phyloP scores from a whole-genome alignment of 331 rosid species.

The Malus hybrid region DNA sequence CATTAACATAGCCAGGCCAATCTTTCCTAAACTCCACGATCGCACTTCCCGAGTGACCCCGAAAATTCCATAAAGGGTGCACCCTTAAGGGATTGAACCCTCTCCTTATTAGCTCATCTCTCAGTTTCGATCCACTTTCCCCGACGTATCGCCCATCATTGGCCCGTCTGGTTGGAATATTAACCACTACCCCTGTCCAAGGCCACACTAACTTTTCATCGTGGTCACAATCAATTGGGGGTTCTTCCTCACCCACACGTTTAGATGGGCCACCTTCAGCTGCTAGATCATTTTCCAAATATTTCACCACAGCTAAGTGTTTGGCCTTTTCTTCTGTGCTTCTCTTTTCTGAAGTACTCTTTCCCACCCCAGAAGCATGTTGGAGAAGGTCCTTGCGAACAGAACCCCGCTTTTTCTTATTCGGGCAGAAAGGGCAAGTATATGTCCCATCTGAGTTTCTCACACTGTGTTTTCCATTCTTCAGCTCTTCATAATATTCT shows the following conservation, averaged over 20 bases:
- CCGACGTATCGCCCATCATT: conserved; percentile 70
- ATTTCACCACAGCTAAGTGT: conserved; percentile 73
- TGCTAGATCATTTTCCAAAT: conserved; percentile 51
- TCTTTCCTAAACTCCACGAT: conserved; percentile 71
- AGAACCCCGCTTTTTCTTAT: conserved; percentile 54
- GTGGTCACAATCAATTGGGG: conserved; percentile 30
- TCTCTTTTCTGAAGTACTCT: conserved; percentile 66
- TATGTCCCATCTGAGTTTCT: conserved; percentile 47
- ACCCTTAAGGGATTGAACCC: conserved; percentile 82
- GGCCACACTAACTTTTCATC: conserved; percentile 83
- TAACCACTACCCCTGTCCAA: conserved; percentile 83
- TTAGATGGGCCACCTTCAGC: conserved; percentile 41
- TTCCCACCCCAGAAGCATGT: conserved; percentile 91
- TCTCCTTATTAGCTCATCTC: conserved; percentile 65
- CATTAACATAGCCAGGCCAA: conserved; percentile 77
- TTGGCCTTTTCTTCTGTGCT: conserved; percentile 58
- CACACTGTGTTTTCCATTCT: conserved; percentile 48
- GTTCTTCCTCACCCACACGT: conserved; percentile 30
- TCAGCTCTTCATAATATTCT: conserved; percentile 54
- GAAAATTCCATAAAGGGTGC: conserved; percentile 44
- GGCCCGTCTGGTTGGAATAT: conserved; percentile 58
- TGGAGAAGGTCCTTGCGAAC: conserved; percentile 66
- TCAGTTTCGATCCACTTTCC: conserved; percentile 79
- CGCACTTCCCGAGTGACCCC: conserved; percentile 83
- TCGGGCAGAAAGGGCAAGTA: conserved; percentile 76